Evolutionary conservation across 176 grass and related monocot genomes (phyloP).

Genomic region (Triticum urartu): DNA sequence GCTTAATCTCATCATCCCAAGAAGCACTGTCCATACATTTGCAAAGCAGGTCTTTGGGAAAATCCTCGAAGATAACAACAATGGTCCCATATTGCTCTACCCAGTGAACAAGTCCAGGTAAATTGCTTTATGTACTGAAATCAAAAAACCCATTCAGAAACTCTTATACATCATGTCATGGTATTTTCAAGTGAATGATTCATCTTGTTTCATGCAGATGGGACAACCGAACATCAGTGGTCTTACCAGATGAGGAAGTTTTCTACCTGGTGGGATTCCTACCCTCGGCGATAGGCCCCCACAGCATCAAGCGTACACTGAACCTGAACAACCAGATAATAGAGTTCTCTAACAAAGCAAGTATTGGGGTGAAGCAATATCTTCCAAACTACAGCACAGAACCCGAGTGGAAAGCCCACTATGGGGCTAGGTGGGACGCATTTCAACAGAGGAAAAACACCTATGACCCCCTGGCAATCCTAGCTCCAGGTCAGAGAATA

Average conservation of each 20-base stretch:
- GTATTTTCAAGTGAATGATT: background rate
- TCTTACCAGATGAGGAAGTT: conserved; percentile 74
- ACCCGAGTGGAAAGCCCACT: conserved; percentile 75
- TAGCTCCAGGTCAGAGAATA: conserved; percentile 87
- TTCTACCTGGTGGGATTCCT: conserved; percentile 94
- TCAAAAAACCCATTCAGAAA: conserved; percentile 4
- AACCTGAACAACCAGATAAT: conserved; percentile 59
- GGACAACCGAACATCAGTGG: conserved; percentile 73
- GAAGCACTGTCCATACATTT: conserved; percentile 64
- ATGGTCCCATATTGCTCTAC: conserved; percentile 82
- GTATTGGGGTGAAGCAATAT: conserved; percentile 74
- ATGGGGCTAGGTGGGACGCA: conserved; percentile 67
- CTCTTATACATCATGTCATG: background rate
- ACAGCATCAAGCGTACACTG: conserved; percentile 45
- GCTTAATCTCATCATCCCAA: conserved; percentile 83
- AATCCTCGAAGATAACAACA: conserved; percentile 71
- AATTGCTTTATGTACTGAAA: background rate
- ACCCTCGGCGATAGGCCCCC: conserved; percentile 44
- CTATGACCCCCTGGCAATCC: conserved; percentile 79
- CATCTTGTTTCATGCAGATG: conserved; percentile 57
- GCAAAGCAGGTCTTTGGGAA: conserved; percentile 65
- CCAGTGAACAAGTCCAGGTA: conserved; percentile 78
- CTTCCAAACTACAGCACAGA: conserved; percentile 62
- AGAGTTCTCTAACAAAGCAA: conserved; percentile 49
- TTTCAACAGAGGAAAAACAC: conserved; percentile 66